Evolutionary conservation across 2,329 filamentous ascomycete species (phyloP), one percentile per base, ranked within the genome.

Genomic region (Tolypocladium paradoxum): DNA sequence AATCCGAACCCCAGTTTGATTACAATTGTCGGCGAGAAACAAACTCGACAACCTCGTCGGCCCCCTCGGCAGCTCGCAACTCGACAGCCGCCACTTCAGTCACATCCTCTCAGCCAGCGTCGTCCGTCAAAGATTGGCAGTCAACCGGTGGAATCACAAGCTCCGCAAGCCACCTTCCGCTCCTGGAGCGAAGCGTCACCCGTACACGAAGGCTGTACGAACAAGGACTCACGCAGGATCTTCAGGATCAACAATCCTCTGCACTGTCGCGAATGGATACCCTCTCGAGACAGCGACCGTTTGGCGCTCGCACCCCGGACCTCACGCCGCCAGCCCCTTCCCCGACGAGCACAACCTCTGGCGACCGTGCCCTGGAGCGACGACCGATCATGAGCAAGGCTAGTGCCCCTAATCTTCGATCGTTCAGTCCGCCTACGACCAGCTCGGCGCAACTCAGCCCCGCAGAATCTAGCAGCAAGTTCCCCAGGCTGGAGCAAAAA

Each of bases 71-170:
- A 38, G 81, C 82, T 29, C 84, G 88, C 31, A 84, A 82, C 53
- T 96, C 92, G 0, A 96, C 91, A 1, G 88, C 90, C 7, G 90
- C 90, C 3, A 96, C 90, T 0, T 96, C 92, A 0, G 75, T 95
- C 50, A 82, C 84, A n/a, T 95, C 90, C 0, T 65, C 67, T 22
- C 88, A 92, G 55, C 73, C 73, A 18, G 67, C 77, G 1, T 66
- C 74, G 3, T 78, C 79, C 1, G 52, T 74, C 31, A 82, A 77
- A 56, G 80, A 83, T 37, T 70, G 67, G 60, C 74, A 76, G 35
- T 67, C 75, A 2, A 64, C 71, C 22, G 62, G 69, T 0, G 64
- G 9, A 47, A n/a, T 68, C 14, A 61, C 74, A 5, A 64, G 62
- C 5, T 71, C 72, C 1, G 60, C 70, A 3, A 64, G 61, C 40